A percentile compares a stretch with the other conserved stretches of the same genome.
These are phyloP conservation scores for Mycena chlorophos DNA, from an alignment of 768 basidiomycete genomes.

Conservation along the genomic window DNA sequence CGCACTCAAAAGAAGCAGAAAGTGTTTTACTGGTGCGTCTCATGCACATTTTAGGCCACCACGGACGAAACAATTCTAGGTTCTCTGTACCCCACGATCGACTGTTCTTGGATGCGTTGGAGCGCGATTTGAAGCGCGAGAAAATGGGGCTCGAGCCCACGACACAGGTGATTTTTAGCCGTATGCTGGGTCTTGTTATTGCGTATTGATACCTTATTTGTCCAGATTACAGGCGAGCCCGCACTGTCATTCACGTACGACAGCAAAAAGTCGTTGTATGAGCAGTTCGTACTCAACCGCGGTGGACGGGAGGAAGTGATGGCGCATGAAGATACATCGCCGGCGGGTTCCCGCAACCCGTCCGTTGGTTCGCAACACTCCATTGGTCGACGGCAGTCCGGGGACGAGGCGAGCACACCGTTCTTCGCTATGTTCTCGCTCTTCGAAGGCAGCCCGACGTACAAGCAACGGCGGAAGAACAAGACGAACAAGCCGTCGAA, in stretches of 20 bases:
- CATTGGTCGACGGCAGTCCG: slow-evolving; percentile 24
- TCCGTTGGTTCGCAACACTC: slow-evolving; percentile 17
- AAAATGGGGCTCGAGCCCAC: slow-evolving; percentile 89
- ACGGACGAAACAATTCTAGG: slow-evolving; percentile 43
- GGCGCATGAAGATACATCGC: slow-evolving; percentile 6
- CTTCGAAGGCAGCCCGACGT: slow-evolving; percentile 81
- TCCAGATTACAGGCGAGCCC: slow-evolving; percentile 64
- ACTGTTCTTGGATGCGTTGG: slow-evolving; percentile 93
- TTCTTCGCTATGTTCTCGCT: slow-evolving; percentile 72
- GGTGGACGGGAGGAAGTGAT: slow-evolving; percentile 32
- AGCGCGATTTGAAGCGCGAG: slow-evolving; percentile 94
- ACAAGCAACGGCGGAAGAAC: slow-evolving; percentile 88
- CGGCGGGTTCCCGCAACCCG: slow-evolving; percentile 19
- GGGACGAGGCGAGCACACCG: slow-evolving; percentile 30
- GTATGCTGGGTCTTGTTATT: not conserved
- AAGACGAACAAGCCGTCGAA: slow-evolving; percentile 38
- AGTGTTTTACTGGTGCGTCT: slow-evolving; percentile 91
- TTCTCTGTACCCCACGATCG: slow-evolving; percentile 97
- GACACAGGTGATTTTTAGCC: slow-evolving; percentile 47
- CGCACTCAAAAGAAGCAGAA: slow-evolving; percentile 99
- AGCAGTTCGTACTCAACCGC: slow-evolving; percentile 63
- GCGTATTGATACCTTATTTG: not conserved
- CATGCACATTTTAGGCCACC: slow-evolving; percentile 4
- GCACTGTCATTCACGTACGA: slow-evolving; percentile 88
- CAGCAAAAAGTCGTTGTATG: slow-evolving; percentile 77